Evolutionary conservation across 2,329 filamentous ascomycete genomes (phyloP), one percentile per base, ranked within the genome.

Genomic region (Neopestalotiopsis rosae): DNA sequence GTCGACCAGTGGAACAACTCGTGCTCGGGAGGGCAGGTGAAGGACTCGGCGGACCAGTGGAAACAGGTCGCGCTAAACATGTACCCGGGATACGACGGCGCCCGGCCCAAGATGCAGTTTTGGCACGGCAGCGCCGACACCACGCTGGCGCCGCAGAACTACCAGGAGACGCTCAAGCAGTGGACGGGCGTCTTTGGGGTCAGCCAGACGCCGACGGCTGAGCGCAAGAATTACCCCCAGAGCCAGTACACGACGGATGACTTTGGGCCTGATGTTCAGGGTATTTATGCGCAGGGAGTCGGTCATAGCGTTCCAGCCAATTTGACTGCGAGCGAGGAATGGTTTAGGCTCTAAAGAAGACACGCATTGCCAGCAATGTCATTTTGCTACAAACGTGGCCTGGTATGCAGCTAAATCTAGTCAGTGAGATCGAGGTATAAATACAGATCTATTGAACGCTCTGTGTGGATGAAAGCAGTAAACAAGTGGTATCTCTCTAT

Each of bases 161-260:
- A 88, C 74, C 76, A 87, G 52, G 88, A 90, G 79, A 84, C 84
- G 65, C 84, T 87, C 74, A 88, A 88, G 80, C 81, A 88, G 78
- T 88, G 86, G 86, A 82, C 84, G 0, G 83, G 81, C 20, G 82
- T 88, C 1, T 83, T 86, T 66, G 85, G 84, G 9, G 77, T 81
- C 20, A 74, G 73, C 1, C 74, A 79, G 66, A 76, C 75, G 13
- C 76, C 81, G 1, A 73, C 73, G 2, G 74, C 72, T 40, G 77
- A 76, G 1, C 69, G 74, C 12, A 70, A 74, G n/a, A 80, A 82
- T 70, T 74, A 68, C 12, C 82, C 81, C 12, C 76, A 79, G 67
- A 74, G 72, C 38, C 79, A 79, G 24, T 84, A 82, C 71, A 79
- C 78, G 38, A 83, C 77, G 5, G 79, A 78, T 58, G 76, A 80